A percentile compares a stretch with the other conserved stretches of the same genome.
Conservation (phyloP, 495 filamentous ascomycete species). For the Aspergillus avenaceus region DNA sequence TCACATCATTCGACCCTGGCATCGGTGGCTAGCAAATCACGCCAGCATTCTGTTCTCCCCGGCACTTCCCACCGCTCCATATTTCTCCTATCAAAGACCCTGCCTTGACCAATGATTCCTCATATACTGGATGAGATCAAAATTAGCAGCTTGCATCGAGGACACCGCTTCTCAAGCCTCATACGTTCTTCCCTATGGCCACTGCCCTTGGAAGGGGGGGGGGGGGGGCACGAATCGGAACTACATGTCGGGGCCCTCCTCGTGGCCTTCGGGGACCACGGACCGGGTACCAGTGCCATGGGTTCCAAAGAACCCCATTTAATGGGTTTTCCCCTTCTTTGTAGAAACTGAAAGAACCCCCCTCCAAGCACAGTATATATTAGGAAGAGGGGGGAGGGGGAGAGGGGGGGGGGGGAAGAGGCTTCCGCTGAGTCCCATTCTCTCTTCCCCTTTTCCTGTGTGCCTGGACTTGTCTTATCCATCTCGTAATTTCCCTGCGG, state of each 20-base stretch:
- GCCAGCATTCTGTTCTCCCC: neutral
- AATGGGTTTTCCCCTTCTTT: neutral
- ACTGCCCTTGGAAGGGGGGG: no score
- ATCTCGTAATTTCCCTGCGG: neutral
- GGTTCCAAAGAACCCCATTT: neutral
- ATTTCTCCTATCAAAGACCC: neutral
- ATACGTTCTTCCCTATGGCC: neutral
- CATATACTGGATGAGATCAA: neutral
- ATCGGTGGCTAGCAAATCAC: neutral
- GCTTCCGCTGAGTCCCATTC: no score
- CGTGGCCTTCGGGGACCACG: conserved; percentile 1
- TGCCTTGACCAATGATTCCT: neutral
- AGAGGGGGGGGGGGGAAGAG: no score
- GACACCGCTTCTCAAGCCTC: neutral
- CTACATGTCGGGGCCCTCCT: neutral
- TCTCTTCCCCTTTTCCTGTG: neutral
- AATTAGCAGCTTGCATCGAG: neutral
- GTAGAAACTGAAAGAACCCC: neutral
- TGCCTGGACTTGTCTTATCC: neutral
- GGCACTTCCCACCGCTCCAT: neutral
- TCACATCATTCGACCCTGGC: neutral
- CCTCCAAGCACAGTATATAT: neutral
- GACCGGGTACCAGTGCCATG: neutral
- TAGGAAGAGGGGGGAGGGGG: no score
- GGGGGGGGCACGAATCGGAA: neutral